A percentile compares a stretch with the other conserved stretches of the same genome.
phyloP scores from a whole-genome alignment of 257 asterid genomes.

The Penstemon barbatus region DNA sequence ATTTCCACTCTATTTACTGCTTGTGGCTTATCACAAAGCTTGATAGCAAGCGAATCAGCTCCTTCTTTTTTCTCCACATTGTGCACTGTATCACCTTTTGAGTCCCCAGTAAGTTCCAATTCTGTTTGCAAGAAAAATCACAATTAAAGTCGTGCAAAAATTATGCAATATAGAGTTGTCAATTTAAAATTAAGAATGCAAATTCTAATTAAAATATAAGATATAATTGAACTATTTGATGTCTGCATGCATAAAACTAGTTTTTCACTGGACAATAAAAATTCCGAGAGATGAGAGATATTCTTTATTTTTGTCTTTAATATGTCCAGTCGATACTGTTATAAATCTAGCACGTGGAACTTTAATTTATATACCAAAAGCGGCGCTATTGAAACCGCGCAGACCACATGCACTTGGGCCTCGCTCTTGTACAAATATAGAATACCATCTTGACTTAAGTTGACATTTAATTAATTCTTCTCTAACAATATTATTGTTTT shows the following conservation, averaged over 20 bases:
- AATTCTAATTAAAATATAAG: too few species aligned
- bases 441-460: too few species aligned
- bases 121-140: conserved; percentile 10
- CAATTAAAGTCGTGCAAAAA: not conserved
- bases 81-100: not conserved
- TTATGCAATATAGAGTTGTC: not conserved
- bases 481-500: not conserved
- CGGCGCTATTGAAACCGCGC: too few species aligned
- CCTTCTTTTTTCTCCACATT: conserved; percentile 22
- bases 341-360: too few species aligned
- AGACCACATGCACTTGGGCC: too few species aligned
- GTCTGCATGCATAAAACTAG: not conserved
- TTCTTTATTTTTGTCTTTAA: too few species aligned
- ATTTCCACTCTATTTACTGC: conserved; percentile 11
- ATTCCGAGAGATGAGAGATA: not conserved
- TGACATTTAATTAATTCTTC: too few species aligned
- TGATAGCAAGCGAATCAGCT: conserved; percentile 11
- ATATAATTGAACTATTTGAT: not conserved
- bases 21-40: conserved; percentile 23
- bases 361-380: too few species aligned
- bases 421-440: too few species aligned
- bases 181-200: not conserved
- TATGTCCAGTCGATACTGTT: too few species aligned
- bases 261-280: not conserved
- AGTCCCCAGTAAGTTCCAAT: not conserved